Evolutionary conservation across 2,329 filamentous ascomycete species (phyloP), one percentile per base, ranked within the genome.

Genomic region (Xylariaceae sp.): DNA sequence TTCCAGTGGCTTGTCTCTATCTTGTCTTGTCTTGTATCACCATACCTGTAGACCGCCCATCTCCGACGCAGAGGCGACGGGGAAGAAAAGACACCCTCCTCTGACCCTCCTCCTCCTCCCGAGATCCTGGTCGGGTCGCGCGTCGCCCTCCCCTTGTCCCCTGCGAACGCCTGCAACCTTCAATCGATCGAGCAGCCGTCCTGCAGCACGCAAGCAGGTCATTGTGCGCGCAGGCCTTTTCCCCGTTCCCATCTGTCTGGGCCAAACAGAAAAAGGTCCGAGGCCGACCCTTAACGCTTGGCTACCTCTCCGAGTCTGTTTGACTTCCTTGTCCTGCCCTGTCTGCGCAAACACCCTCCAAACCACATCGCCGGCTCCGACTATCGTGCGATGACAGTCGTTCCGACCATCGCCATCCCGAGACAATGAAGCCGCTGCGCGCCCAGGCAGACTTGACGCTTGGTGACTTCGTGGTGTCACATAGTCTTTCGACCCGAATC

Each of bases 401-500:
- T 58, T 47, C 51, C 51, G 52, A 46, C 54, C 54, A 52, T 58
- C 58, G 49, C 60, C 54, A 60, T 59, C 60, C 59, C 60, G 64
- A 67, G 64, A 69, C 65, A 66, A 69, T 69, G 66, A 68, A 64
- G 64, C 63, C 62, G 63, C 60, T 57, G 51, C 45, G 62, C 60
- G 59, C 63, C 58, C 60, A 60, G 62, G 60, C 53, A 60, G 57
- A 64, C 56, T 62, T 58, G 62, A 64, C 64, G 63, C 63, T 67
- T 16, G 22, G 22, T 67, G 64, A 65, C 60, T 61, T 61, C 54
- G 63, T 58, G 62, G 65, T 65, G 63, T 64, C 63, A 60, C 61
- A 61, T 55, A 55, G 50, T 56, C 55, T 55, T 54, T 56, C 55
- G 54, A 58, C 53, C 51, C 62, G 57, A 56, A 58, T 60, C 50